phyloP scores from a whole-genome alignment of 176 grass and related monocot genomes.

The Bromus sterilis region DNA sequence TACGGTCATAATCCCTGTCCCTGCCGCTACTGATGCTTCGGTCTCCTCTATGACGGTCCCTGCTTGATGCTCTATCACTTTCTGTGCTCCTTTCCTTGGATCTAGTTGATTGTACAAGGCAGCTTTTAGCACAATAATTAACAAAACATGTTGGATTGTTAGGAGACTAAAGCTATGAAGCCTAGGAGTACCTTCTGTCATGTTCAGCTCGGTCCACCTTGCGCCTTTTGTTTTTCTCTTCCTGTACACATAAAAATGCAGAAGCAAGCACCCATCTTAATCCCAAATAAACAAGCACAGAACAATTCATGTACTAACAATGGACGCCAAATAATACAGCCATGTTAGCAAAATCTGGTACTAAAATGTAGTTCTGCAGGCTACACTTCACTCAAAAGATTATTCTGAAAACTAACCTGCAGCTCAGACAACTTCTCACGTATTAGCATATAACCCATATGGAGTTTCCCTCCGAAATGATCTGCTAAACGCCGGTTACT shows the following conservation, averaged over 20 bases:
- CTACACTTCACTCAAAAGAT: conserved; percentile 5
- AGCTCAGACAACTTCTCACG: conserved; percentile 79
- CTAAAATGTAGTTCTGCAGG: conserved; percentile 8
- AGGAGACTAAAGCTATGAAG: background rate
- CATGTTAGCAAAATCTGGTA: conserved; percentile 18
- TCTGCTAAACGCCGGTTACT: conserved; percentile 95
- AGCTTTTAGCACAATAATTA: background rate
- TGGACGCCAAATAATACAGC: conserved; percentile 1
- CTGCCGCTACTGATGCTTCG: conserved; percentile 47
- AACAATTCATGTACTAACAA: conserved; percentile 13
- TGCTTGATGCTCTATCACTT: conserved; percentile 53
- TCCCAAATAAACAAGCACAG: background rate
- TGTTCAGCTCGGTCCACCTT: conserved; percentile 53
- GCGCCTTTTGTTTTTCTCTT: conserved; percentile 74
- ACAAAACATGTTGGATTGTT: background rate
- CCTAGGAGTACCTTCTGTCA: conserved; percentile 46
- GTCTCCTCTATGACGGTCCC: conserved; percentile 57
- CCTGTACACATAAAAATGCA: conserved; percentile 41
- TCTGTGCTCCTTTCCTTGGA: conserved; percentile 77
- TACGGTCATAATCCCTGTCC: conserved; percentile 60
- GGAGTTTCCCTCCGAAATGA: conserved; percentile 99
- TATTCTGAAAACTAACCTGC: conserved; percentile 33
- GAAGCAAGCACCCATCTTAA: conserved; percentile 14
- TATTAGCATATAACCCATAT: conserved; percentile 91
- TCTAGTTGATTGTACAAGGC: conserved; percentile 26